phyloP scores from a whole-genome alignment of 345 rosid species.

The Geranium brycei region DNA sequence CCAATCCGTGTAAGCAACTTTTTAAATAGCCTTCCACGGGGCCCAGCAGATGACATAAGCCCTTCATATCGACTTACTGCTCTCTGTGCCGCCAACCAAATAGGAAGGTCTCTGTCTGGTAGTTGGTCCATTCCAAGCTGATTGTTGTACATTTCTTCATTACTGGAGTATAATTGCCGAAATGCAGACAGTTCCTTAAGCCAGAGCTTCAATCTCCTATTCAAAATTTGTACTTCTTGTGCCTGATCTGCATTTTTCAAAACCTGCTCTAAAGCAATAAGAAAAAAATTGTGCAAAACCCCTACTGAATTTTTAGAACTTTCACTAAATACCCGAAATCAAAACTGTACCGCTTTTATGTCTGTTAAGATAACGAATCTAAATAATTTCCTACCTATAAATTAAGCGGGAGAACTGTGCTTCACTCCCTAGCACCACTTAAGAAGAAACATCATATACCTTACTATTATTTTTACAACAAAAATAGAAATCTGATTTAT shows the following conservation, averaged over 20 bases:
- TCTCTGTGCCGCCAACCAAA: slow-evolving; percentile 83
- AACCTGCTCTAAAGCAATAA: slow-evolving; percentile 30
- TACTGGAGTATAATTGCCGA: slow-evolving; percentile 35
- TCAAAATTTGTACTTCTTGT: slow-evolving; percentile 37
- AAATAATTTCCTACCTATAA: neutral
- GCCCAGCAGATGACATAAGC: slow-evolving; percentile 71
- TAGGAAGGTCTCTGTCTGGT: slow-evolving; percentile 60
- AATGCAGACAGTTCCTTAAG: slow-evolving; percentile 46
- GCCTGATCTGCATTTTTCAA: slow-evolving; percentile 34
- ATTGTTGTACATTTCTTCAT: slow-evolving; percentile 30
- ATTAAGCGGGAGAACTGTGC: neutral
- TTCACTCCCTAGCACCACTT: neutral
- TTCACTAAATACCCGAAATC: too few relatives aligned
- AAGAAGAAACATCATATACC: neutral
- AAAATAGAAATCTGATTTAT: too few relatives aligned
- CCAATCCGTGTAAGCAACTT: slow-evolving; percentile 70
- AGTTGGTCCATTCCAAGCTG: slow-evolving; percentile 26
- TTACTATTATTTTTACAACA: too few relatives aligned
- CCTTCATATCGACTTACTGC: slow-evolving; percentile 86
- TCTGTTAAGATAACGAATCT: neutral
- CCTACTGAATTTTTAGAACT: neutral
- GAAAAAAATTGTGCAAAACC: slow-evolving; percentile 4
- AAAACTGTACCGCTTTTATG: too few relatives aligned
- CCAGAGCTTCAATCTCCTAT: slow-evolving; percentile 46
- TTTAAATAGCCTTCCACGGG: slow-evolving; percentile 71